Conservation (phyloP, 352 stramenopile species). For the Globisporangium cederbergense region DNA sequence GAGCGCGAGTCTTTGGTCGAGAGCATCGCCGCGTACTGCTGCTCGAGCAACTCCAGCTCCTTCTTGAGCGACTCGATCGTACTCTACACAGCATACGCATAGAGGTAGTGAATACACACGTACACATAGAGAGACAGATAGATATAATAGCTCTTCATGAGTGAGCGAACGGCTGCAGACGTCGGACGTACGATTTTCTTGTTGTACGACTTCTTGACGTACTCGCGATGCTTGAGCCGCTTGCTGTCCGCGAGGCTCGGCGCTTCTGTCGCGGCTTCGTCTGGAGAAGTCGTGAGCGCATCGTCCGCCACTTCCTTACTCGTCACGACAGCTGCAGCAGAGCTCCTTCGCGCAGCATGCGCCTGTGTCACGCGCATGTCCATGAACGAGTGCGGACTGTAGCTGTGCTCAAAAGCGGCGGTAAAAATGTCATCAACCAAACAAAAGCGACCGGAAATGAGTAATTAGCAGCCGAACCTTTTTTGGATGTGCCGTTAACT, state of each 20-base stretch:
- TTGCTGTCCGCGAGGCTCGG: slow-evolving; percentile 35
- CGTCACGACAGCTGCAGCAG: background rate
- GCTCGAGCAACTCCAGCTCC: slow-evolving; percentile 40
- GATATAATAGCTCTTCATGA: background rate
- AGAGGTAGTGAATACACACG: background rate
- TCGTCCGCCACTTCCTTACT: background rate
- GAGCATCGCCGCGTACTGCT: slow-evolving; percentile 43
- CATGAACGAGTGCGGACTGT: too few species aligned
- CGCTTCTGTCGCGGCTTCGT: background rate
- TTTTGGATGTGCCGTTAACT: too few species aligned
- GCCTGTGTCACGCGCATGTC: background rate
- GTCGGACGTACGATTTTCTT: slow-evolving; percentile 61
- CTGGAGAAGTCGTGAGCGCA: background rate
- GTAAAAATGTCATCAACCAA: too few species aligned
- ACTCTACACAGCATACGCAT: slow-evolving; percentile 21
- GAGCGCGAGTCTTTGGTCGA: background rate
- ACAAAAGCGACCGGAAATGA: too few species aligned
- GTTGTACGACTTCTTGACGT: slow-evolving; percentile 69
- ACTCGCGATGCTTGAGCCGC: slow-evolving; percentile 61
- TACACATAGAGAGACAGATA: background rate
- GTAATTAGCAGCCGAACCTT: too few species aligned
- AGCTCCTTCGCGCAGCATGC: background rate
- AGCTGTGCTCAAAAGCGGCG: too few species aligned
- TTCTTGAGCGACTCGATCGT: slow-evolving; percentile 45
- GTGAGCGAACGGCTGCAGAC: background rate